Evolutionary conservation across 2,329 filamentous ascomycete species (phyloP), one percentile per base, ranked within the genome.

Genomic region (Raffaelea deltoideospora): DNA sequence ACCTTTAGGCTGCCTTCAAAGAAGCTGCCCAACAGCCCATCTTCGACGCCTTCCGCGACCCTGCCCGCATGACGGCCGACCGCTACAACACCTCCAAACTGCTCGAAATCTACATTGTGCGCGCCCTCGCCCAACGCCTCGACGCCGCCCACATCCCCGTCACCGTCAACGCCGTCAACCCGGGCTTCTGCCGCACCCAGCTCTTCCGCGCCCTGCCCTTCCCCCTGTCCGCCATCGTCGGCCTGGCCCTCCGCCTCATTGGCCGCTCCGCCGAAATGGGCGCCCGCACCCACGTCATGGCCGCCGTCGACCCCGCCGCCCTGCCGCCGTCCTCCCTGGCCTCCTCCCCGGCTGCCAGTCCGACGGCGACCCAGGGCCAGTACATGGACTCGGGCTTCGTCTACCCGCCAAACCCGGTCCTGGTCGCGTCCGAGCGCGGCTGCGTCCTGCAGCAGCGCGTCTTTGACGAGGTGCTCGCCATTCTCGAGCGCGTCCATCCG

Each of bases 401-500:
- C 15, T 38, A 36, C 10, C 40, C 44, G n/a, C 48, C 49, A 2
- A 57, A 53, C 33, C 26, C 37, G 0, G n/a, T n/a, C n/a, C 57
- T 50, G 42, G 57, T 58, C 3, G 37, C 48, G 36, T 58, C 60
- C 5, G 48, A 54, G 5, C 52, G 61, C 24, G 64, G 62, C 1
- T 44, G 48, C 27, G 37, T 49, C 35, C 40, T 51, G 37, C 59
- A 58, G 39, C 45, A 48, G 32, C 56, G 49, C 39, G 47, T 64
- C 3, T 68, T 56, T 48, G 51, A 45, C 14, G 62, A 69, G 50
- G 42, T 68, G 44, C 33, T 59, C 41, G 54, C 45, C 10, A 50
- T 61, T 17, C 37, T 69, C 22, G 61, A 67, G 34, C 50, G 35
- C 3, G 53, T 67, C 23, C 53, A 63, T 41, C 57, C 59, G 1